Base-by-base conservation (phyloP, 2,329 filamentous ascomycete species). In the Monosporascus sp. region DNA sequence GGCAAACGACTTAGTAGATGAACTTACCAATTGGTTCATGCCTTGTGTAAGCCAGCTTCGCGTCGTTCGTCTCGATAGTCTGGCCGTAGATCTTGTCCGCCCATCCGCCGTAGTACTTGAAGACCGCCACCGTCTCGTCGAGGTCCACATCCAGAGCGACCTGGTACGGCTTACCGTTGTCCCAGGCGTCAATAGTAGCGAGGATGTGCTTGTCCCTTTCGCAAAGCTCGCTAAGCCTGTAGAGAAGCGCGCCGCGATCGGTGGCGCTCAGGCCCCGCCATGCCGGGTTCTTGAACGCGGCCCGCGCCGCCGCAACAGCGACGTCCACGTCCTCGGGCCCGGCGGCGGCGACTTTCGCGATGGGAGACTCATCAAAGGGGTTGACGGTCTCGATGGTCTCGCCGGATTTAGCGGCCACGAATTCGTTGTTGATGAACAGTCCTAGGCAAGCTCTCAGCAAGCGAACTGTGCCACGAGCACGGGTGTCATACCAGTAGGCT, bases 21-120 rank as follows among this genome's bases (percentile, higher is more conserved):
- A 2, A 11, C 4, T 31, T 46, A 46, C 22, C 43, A 46, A 92
- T 73, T 1, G 89, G 88, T 65, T 92, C 85, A 37, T 83, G 81
- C 24, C 90, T 74, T 0, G 87, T 91, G 61, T 92, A 92, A 1
- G 86, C 87, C 57, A 92, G 80, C 68, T 91, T 92, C 14, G 77
- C 72, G 0, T 78, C 75, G 0, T 78, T 82, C 0, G 86, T 89
- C 53, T 86, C 84, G 59, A 92, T 90, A 11, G 87, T 88, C 65
- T 89, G 83, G 11, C 89, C 89, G 58, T 86, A 82, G 47, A 90
- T 83, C 74, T 92, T 92, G 71, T 92, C 88, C 22, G 88, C 86
- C 71, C 82, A 92, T 35, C 89, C 88, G 44, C 82, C 86, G 64
- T 92, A 93, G 70, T 93, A 92, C 59, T 86, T 84, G 43, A 85